Evolutionary conservation across 805 yeast genomes (phyloP).

Genomic region (Metschnikowia dekortorum): DNA sequence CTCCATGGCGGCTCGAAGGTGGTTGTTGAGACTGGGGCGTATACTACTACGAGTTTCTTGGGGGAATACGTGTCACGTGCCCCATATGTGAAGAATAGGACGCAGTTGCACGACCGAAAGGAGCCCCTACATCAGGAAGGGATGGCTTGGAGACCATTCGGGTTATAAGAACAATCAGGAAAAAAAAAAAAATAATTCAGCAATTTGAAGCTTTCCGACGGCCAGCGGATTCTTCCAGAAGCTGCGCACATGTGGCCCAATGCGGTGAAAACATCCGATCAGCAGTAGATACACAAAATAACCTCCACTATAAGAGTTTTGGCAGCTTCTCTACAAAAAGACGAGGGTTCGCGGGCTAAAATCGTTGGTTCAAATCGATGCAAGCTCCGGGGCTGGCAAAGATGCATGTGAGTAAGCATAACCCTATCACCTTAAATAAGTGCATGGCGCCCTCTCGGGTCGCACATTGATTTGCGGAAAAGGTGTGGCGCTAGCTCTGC

Average conservation of each 20-base stretch:
- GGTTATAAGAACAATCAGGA: not conserved
- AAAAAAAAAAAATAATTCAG: not conserved
- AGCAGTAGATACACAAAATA: not conserved
- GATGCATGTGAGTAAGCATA: not conserved
- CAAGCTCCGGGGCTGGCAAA: no score
- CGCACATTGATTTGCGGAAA: not conserved
- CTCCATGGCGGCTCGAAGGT: constrained; percentile 27
- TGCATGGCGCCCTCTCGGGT: constrained; percentile 1
- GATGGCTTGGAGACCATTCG: not conserved
- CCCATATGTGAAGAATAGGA: not conserved
- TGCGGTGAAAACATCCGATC: not conserved
- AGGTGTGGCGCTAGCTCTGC: not conserved
- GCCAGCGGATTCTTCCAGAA: not conserved
- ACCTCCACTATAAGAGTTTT: not conserved
- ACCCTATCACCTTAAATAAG: not conserved
- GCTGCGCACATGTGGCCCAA: not conserved
- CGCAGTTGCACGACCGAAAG: not conserved
- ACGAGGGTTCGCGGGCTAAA: no score
- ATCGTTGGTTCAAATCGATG: no score
- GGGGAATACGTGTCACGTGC: constrained; percentile 1
- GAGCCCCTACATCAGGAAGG: not conserved
- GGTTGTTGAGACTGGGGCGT: not conserved
- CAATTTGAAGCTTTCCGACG: not conserved
- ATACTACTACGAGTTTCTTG: not conserved
- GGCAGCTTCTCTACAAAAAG: no score